phyloP scores from a whole-genome alignment of 2,329 filamentous ascomycete genomes.

The Teratosphaeria nubilosa region DNA sequence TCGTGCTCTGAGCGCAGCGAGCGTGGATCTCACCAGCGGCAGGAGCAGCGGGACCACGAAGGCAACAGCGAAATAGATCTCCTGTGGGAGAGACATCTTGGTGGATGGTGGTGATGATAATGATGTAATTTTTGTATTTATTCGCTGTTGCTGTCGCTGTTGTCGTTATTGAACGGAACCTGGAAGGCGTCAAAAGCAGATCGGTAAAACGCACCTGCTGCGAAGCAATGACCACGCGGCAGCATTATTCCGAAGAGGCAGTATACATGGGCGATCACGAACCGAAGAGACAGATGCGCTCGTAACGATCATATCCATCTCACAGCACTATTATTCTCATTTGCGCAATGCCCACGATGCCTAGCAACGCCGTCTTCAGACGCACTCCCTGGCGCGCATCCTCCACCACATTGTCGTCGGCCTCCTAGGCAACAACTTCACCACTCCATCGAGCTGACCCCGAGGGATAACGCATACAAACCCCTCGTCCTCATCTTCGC shows the following conservation, averaged over 20 bases:
- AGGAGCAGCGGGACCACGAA: not conserved
- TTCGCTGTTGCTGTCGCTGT: not conserved
- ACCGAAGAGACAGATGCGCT: too few relatives aligned
- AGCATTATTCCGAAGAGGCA: too few relatives aligned
- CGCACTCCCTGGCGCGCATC: slow-evolving; percentile 52
- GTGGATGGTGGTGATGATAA: not conserved
- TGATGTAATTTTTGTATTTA: too few relatives aligned
- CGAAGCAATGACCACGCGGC: too few relatives aligned
- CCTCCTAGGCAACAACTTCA: slow-evolving; percentile 50
- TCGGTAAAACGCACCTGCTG: too few relatives aligned
- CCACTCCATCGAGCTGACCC: slow-evolving; percentile 47
- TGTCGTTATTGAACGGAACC: not conserved
- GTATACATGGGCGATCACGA: too few relatives aligned
- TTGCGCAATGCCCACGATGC: slow-evolving; percentile 25
- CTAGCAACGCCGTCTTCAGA: slow-evolving; percentile 57
- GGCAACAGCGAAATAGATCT: not conserved
- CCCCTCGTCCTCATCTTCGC: slow-evolving; percentile 54
- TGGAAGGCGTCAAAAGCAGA: not conserved
- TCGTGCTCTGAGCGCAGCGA: not conserved
- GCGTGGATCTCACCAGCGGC: not conserved
- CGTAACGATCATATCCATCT: too few relatives aligned
- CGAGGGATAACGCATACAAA: slow-evolving; percentile 59
- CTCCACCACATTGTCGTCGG: slow-evolving; percentile 35
- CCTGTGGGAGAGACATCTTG: not conserved
- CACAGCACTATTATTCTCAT: too few relatives aligned